These are phyloP conservation scores for Buxus sempervirens DNA, from an alignment of 164 flowering plant species.

Conservation along the genomic window DNA sequence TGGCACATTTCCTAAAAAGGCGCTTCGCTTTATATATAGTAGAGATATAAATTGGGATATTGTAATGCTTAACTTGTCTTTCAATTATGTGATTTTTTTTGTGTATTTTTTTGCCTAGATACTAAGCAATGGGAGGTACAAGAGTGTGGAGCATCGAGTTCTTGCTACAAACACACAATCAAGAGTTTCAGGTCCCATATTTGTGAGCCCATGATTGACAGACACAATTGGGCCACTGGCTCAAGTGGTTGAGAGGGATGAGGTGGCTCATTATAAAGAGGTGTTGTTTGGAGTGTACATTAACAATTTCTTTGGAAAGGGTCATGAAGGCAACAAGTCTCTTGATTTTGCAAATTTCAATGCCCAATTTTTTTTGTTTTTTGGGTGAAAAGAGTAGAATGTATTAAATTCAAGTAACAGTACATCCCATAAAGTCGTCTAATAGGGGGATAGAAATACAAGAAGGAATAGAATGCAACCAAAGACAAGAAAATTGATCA, in stretches of 20 bases:
- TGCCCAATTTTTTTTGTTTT: too few relatives aligned
- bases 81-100: not conserved
- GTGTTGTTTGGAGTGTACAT: slow-evolving; percentile 28
- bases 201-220: slow-evolving; percentile 16
- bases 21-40: too few relatives aligned
- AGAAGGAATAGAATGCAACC: too few relatives aligned
- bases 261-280: slow-evolving; percentile 28
- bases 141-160: slow-evolving; percentile 39
- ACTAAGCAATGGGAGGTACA: slow-evolving; percentile 36
- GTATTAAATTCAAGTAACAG: too few relatives aligned
- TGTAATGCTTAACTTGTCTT: too few relatives aligned
- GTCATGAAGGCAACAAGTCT: slow-evolving; percentile 37
- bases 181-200: slow-evolving; percentile 33
- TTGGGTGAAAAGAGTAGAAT: too few relatives aligned
- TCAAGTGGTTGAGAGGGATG: slow-evolving; percentile 24
- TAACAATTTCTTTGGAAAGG: slow-evolving; percentile 28
- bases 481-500: too few relatives aligned
- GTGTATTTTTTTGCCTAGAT: slow-evolving; percentile 15
- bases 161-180: slow-evolving; percentile 26
- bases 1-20: too few relatives aligned
- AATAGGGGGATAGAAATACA: too few relatives aligned
- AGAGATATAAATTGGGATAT: too few relatives aligned
- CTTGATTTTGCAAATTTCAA: slow-evolving; percentile 28
- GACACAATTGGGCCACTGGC: slow-evolving; percentile 30
- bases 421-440: too few relatives aligned